Base-by-base conservation (phyloP, 257 asterid species). In the Fraxinus pennsylvanica region DNA sequence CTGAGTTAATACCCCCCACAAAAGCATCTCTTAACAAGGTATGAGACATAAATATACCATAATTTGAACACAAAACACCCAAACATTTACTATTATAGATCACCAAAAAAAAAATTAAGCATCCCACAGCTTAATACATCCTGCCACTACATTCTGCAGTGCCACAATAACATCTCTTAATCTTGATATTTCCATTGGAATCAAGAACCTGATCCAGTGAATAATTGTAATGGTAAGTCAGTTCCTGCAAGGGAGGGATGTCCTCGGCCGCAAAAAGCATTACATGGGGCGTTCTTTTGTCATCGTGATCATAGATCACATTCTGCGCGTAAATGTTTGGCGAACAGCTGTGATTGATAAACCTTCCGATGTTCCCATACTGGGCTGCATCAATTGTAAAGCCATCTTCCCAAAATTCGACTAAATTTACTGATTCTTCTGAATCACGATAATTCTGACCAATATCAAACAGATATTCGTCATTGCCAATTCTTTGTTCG, bases 321-420 rank as follows among this genome's bases (percentile, higher is more conserved):
- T 87, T 74, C 82, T 87, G 91, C 12, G 87, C 91, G 45, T 85
- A 85, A 33, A 87, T 83, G 67, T 85, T 87, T 9, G 91, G 89
- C 0, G 91, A 79, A 70, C 91, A 87, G 70, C 91, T 83, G 66
- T 87, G 91, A 43, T 87, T 85, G 81, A 87, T 75, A 74, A 87
- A 85, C 69, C 91, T 81, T 36, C 89, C 91, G 9, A 87, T 68
- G 45, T 87, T 87, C 65, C 88, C 91, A 38, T 41, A 82, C 21
- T 52, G 22, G 3, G 84, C 89, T 21, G 86, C 91, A 75, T 87
- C 91, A 63, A 87, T 84, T 33, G 91, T 85, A 35, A 61, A 87
- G 59, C 82, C 80, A 50, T 75, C 89, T 35, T 85, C 89, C 36
- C 3, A 79, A 63, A 50, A 50, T 70, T 79, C 76, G 39, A 30